These are phyloP conservation scores for Chionographis japonica DNA, from an alignment of 106 monocot species.

Conservation along the genomic window DNA sequence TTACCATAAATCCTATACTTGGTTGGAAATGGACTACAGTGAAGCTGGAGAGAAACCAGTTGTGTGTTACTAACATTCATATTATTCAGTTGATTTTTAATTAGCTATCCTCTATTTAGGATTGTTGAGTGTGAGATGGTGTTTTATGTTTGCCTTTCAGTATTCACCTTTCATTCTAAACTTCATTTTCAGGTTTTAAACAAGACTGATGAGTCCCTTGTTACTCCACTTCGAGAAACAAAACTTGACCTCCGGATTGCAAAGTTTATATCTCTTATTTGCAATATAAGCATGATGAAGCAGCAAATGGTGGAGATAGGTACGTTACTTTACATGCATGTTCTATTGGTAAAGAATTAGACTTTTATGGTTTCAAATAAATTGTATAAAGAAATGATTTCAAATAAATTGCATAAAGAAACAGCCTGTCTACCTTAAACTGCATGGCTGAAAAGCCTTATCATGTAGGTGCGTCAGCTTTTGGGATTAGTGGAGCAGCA, in stretches of 20 bases:
- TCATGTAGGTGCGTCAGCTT: neutral
- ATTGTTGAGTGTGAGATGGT: no score
- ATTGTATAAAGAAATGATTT: neutral
- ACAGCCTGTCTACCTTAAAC: neutral
- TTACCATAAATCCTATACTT: constrained; percentile 62
- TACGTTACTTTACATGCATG: constrained; percentile 14
- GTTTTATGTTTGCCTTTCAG: no score
- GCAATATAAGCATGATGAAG: constrained; percentile 92
- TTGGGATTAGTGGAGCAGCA: neutral
- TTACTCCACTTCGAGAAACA: constrained; percentile 52
- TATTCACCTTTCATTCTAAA: neutral
- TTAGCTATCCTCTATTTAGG: neutral
- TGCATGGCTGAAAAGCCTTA: no score
- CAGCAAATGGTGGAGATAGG: constrained; percentile 98
- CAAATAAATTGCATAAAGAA: neutral
- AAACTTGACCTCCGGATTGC: constrained; percentile 73
- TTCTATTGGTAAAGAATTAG: neutral
- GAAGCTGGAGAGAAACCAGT: constrained; percentile 50
- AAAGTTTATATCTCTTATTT: constrained; percentile 80
- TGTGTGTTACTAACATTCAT: constrained; percentile 12
- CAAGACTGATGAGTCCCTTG: constrained; percentile 20
- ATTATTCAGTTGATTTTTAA: constrained; percentile 6
- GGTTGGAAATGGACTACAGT: constrained; percentile 90
- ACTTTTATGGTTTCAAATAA: neutral
- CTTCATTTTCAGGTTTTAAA: constrained; percentile 30